These are phyloP conservation scores for Claviceps digitariae DNA, from an alignment of 2,329 filamentous ascomycete species.

Conservation along the genomic window DNA sequence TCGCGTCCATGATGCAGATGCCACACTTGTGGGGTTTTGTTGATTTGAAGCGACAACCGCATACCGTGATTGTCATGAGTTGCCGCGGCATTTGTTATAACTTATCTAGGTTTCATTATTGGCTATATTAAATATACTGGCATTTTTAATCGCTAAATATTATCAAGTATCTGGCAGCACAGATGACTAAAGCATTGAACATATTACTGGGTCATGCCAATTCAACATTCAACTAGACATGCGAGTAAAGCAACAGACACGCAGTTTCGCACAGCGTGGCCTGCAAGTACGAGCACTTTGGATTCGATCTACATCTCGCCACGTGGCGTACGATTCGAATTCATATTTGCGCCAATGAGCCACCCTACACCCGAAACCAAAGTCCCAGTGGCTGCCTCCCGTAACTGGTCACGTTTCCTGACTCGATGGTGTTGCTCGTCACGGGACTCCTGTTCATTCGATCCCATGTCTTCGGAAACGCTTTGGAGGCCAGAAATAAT, in stretches of 20 bases:
- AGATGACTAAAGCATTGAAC: too few relatives aligned
- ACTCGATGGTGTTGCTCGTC: slow-evolving; percentile 26
- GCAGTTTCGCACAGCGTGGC: background rate
- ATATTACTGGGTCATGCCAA: background rate
- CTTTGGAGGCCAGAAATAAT: slow-evolving; percentile 38
- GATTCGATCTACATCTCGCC: background rate
- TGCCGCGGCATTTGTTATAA: background rate
- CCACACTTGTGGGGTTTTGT: background rate
- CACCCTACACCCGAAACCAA: slow-evolving; percentile 54
- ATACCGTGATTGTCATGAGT: background rate
- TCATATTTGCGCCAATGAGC: slow-evolving; percentile 44
- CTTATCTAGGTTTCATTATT: background rate
- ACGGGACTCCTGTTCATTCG: slow-evolving; percentile 10
- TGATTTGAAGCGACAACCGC: background rate
- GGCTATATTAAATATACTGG: background rate
- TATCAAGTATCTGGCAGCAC: background rate
- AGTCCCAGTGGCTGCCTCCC: slow-evolving; percentile 53
- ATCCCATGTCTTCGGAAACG: slow-evolving; percentile 8
- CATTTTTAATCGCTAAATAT: background rate
- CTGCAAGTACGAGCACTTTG: background rate
- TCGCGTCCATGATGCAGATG: background rate
- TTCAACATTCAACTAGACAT: background rate
- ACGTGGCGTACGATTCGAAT: slow-evolving; percentile 7
- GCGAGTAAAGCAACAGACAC: background rate
- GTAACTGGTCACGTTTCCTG: slow-evolving; percentile 59